These are phyloP conservation scores for Sophora flavescens DNA, from an alignment of 306 rosid genomes.

Conservation along the genomic window DNA sequence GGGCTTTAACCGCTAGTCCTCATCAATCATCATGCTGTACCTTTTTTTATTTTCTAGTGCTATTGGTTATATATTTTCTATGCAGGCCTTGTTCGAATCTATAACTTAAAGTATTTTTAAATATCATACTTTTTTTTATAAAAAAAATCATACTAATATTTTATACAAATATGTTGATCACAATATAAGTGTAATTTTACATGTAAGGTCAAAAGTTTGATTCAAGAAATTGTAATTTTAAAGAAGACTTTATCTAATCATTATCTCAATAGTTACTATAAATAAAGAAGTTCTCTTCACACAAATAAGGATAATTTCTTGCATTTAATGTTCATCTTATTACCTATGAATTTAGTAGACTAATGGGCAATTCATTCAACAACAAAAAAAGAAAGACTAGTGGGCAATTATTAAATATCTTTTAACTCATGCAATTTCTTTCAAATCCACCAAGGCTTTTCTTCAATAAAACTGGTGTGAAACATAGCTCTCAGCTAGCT, in stretches of 20 bases:
- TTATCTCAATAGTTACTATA: no score
- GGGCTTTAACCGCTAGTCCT: slow-evolving; percentile 12
- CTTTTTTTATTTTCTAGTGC: slow-evolving; percentile 24
- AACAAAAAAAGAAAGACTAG: no score
- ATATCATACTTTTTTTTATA: background rate
- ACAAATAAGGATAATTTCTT: background rate
- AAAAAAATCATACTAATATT: background rate
- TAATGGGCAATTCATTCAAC: background rate
- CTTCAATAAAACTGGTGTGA: background rate
- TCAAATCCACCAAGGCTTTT: background rate
- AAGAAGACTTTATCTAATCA: no score
- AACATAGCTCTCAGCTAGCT: background rate
- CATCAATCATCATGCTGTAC: slow-evolving; percentile 30
- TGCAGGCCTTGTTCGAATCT: slow-evolving; percentile 35
- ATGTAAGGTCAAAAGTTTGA: no score
- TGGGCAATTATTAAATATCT: background rate
- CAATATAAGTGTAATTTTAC: no score
- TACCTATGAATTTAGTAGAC: background rate
- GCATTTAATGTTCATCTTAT: background rate
- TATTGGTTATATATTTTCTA: background rate
- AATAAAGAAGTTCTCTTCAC: background rate
- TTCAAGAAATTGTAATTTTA: no score
- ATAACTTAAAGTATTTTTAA: background rate
- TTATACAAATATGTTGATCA: no score
- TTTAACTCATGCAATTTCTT: background rate